Conservation (phyloP, 208 protist genomes). For the Acanthamoeba divionensis region DNA sequence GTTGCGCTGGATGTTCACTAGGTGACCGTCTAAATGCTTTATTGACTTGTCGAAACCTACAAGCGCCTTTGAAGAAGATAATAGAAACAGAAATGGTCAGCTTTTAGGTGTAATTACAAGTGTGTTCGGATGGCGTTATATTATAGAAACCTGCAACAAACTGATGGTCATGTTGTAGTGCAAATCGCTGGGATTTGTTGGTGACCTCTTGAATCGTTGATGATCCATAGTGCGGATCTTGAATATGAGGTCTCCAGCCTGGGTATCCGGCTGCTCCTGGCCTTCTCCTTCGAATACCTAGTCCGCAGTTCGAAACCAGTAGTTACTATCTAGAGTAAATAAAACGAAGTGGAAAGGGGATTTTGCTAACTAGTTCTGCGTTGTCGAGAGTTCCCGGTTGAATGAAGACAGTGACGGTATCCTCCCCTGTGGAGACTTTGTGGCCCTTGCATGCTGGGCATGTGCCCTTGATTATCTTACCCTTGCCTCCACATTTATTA, state of each 20-base stretch:
- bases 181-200: slow-evolving; percentile 86
- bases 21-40: slow-evolving; percentile 85
- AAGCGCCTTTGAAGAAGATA: no score
- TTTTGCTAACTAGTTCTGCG: slow-evolving; percentile 49
- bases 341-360: neutral
- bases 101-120: no score
- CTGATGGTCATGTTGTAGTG: slow-evolving; percentile 82
- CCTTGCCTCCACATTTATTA: slow-evolving; percentile 84
- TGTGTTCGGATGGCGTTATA: no score
- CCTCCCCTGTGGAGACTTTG: slow-evolving; percentile 74
- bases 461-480: slow-evolving; percentile 79
- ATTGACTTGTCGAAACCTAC: slow-evolving; percentile 86
- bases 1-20: slow-evolving; percentile 69
- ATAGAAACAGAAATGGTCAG: no score
- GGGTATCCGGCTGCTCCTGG: slow-evolving; percentile 62
- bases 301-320: neutral
- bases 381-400: slow-evolving; percentile 67
- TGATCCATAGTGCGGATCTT: slow-evolving; percentile 59
- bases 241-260: slow-evolving; percentile 73
- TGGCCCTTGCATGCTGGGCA: slow-evolving; percentile 84
- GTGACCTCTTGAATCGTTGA: slow-evolving; percentile 81
- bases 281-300: slow-evolving; percentile 46
- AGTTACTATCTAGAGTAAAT: neutral
- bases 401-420: slow-evolving; percentile 61
- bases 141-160: slow-evolving; percentile 77